Conservation (phyloP, 2,329 filamentous ascomycete species). For the Malbranchea cinnamomea region DNA sequence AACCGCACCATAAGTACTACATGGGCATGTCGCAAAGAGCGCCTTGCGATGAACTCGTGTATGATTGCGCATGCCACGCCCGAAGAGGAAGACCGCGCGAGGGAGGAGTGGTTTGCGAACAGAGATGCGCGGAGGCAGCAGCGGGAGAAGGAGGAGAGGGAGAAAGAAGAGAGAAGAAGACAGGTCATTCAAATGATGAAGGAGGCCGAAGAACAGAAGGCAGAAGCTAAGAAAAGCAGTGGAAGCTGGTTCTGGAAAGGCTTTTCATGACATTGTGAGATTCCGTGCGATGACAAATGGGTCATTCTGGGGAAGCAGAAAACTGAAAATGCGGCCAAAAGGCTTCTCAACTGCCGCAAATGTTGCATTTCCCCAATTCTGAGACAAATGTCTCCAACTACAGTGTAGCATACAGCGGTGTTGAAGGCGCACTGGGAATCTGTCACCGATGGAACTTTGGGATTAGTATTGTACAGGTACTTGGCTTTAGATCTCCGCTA, state of each 20-base stretch:
- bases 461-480: too few species aligned
- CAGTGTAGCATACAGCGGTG: too few species aligned
- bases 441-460: too few species aligned
- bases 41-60: conserved; percentile 81
- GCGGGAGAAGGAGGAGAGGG: conserved; percentile 44
- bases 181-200: conserved; percentile 29
- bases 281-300: too few species aligned
- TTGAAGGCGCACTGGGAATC: too few species aligned
- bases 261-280: conserved; percentile 3
- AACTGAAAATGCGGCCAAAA: too few species aligned
- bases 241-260: conserved; percentile 1
- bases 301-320: too few species aligned
- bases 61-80: conserved; percentile 79
- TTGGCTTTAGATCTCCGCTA: conserved; percentile 5
- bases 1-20: conserved; percentile 76
- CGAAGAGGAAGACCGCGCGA: conserved; percentile 69
- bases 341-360: too few species aligned
- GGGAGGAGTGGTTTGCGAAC: conserved; percentile 83
- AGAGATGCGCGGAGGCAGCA: conserved; percentile 55
- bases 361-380: too few species aligned
- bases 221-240: conserved; percentile 8
- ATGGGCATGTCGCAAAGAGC: conserved; percentile 67
- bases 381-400: too few species aligned
- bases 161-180: conserved; percentile 24
- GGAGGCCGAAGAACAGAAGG: conserved; percentile 19